A percentile compares a stretch with the other conserved stretches of the same genome.
phyloP scores from a whole-genome alignment of 805 yeast species.

The Lachancea meyersii region DNA sequence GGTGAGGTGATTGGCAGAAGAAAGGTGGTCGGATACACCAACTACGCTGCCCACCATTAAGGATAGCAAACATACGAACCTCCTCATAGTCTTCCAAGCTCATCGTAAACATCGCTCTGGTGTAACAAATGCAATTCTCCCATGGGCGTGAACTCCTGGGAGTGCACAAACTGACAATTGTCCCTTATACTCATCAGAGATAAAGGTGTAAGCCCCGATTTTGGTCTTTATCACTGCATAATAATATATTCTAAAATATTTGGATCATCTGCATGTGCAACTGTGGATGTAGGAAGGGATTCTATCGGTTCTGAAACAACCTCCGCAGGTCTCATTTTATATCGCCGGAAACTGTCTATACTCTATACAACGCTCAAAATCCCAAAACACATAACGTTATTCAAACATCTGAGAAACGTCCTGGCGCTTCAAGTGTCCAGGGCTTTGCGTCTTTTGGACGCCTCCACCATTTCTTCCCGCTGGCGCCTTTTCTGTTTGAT shows the following conservation, averaged over 20 bases:
- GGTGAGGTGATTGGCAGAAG: slow-evolving; percentile 98
- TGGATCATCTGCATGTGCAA: neutral
- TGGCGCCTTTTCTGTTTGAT: slow-evolving; percentile 59
- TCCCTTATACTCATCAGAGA: neutral
- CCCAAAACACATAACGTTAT: neutral
- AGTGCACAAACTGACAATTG: no score
- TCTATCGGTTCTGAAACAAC: neutral
- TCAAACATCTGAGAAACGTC: neutral
- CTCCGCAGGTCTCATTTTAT: neutral
- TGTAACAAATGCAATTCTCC: neutral
- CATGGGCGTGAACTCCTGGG: no score
- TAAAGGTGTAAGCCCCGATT: neutral
- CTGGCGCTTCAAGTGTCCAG: neutral
- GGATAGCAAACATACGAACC: neutral
- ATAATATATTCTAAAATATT: slow-evolving; percentile 6
- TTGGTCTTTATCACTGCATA: slow-evolving; percentile 4
- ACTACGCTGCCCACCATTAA: slow-evolving; percentile 33
- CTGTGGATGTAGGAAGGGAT: neutral
- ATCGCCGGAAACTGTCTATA: neutral
- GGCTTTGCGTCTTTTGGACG: slow-evolving; percentile 57
- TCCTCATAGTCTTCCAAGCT: neutral
- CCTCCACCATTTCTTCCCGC: slow-evolving; percentile 65
- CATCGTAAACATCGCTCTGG: neutral
- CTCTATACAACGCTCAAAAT: neutral
- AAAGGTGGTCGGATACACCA: slow-evolving; percentile 77